These are phyloP conservation scores for Zoysia pacifica DNA, from an alignment of 176 grass and related monocot species.

Conservation along the genomic window DNA sequence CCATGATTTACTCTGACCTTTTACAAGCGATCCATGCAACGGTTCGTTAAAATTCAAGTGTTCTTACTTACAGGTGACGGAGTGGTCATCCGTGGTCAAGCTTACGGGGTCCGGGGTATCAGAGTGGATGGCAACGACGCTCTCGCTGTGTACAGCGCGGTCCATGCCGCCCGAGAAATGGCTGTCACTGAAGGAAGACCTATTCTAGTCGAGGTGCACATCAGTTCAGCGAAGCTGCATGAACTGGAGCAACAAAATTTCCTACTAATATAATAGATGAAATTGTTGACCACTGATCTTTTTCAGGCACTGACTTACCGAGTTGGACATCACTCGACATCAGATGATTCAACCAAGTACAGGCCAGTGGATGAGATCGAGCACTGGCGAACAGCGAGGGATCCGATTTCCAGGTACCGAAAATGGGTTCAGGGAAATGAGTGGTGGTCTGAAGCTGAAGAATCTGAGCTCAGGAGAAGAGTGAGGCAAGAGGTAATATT, in stretches of 20 bases:
- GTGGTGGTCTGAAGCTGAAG: slow-evolving; percentile 85
- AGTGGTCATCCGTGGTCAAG: slow-evolving; percentile 75
- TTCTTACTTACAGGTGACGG: slow-evolving; percentile 71
- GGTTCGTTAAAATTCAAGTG: slow-evolving; percentile 30
- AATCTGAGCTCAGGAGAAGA: slow-evolving; percentile 72
- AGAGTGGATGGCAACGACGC: slow-evolving; percentile 91
- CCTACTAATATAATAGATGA: neutral
- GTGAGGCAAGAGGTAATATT: slow-evolving; percentile 73
- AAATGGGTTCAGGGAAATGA: slow-evolving; percentile 92
- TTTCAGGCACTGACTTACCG: slow-evolving; percentile 87
- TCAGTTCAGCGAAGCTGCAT: neutral
- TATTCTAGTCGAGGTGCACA: slow-evolving; percentile 85
- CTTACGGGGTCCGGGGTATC: slow-evolving; percentile 87
- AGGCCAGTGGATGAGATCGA: slow-evolving; percentile 87
- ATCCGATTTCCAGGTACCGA: slow-evolving; percentile 86
- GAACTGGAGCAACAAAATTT: slow-evolving; percentile 2
- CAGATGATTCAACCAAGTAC: slow-evolving; percentile 97
- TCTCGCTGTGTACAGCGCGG: slow-evolving; percentile 88
- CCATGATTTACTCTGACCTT: neutral
- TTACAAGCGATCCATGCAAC: neutral
- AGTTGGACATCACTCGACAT: slow-evolving; percentile 97
- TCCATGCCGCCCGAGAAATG: slow-evolving; percentile 86
- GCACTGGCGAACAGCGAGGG: slow-evolving; percentile 83
- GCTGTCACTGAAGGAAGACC: slow-evolving; percentile 76
- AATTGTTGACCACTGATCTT: slow-evolving; percentile 17